Conservation (phyloP, 2,329 filamentous ascomycete genomes). For the Ophiobolus disseminans region DNA sequence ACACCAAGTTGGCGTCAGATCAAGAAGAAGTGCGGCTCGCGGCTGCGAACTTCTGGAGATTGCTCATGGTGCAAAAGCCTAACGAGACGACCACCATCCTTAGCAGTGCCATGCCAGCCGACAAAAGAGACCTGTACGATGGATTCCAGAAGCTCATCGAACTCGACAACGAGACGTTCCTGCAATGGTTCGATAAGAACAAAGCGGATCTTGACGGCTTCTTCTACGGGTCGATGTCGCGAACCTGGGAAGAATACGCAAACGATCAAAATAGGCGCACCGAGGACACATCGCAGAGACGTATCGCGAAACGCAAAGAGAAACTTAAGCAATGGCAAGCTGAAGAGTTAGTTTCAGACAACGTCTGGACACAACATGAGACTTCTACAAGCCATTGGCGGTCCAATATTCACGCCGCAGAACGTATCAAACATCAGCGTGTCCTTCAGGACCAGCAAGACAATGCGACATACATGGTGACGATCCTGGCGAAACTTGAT, state of each 20-base stretch:
- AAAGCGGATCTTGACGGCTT: slow-evolving; percentile 78
- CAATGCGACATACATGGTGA: slow-evolving; percentile 77
- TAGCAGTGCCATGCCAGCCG: slow-evolving; percentile 70
- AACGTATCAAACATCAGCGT: slow-evolving; percentile 90
- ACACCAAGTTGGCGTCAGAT: slow-evolving; percentile 81
- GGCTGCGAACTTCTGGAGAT: slow-evolving; percentile 86
- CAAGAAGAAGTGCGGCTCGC: slow-evolving; percentile 72
- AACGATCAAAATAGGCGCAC: slow-evolving; percentile 80
- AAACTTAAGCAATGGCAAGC: slow-evolving; percentile 80
- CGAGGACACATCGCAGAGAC: slow-evolving; percentile 73
- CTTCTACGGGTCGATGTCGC: slow-evolving; percentile 82
- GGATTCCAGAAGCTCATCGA: slow-evolving; percentile 86
- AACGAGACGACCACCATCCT: slow-evolving; percentile 79
- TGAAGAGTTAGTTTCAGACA: slow-evolving; percentile 72
- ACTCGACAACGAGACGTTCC: slow-evolving; percentile 86
- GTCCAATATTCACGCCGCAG: slow-evolving; percentile 91
- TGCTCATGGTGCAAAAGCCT: slow-evolving; percentile 91
- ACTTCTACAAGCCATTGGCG: slow-evolving; percentile 89
- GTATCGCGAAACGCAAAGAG: slow-evolving; percentile 79
- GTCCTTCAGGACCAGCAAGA: slow-evolving; percentile 93
- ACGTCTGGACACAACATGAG: slow-evolving; percentile 80
- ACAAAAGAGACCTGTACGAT: slow-evolving; percentile 73
- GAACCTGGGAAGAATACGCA: slow-evolving; percentile 88
- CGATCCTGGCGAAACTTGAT: slow-evolving; percentile 79
- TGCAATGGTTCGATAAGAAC: slow-evolving; percentile 86